These are phyloP conservation scores for Hygrophila difformis DNA, from an alignment of 257 asterid species.

Conservation along the genomic window DNA sequence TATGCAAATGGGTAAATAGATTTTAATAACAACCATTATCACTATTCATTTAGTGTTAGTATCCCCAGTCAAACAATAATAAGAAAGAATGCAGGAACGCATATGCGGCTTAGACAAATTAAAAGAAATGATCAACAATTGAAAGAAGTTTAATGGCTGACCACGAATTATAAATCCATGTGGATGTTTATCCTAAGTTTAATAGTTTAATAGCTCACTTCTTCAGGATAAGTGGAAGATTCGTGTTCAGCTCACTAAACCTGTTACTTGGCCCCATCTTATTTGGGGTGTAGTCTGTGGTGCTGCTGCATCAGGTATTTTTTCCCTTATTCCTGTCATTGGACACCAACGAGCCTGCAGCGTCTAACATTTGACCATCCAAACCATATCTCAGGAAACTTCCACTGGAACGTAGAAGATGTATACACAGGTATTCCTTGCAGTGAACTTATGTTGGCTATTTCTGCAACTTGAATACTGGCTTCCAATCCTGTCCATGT, in stretches of 20 bases:
- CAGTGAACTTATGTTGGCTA: background rate
- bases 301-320: conserved; percentile 94
- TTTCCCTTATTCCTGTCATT: conserved; percentile 5
- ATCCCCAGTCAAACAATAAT: background rate
- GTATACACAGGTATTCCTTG: conserved; percentile 72
- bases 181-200: background rate
- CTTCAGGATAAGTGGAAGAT: conserved; percentile 84
- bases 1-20: background rate
- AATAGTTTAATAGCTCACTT: background rate
- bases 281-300: conserved; percentile 98
- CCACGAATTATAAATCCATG: no score
- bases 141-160: background rate
- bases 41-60: background rate
- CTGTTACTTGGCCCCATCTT: conserved; percentile 99
- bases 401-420: conserved; percentile 84
- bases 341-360: background rate
- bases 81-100: background rate
- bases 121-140: background rate
- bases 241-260: conserved; percentile 84
- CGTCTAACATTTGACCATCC: background rate
- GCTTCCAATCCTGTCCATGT: conserved; percentile 13
- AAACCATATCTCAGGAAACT: conserved; percentile 45
- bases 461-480: no score
- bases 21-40: background rate
- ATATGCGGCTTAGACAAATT: no score